Percentiles rank a stretch among this genome's conserved stretches.
phyloP scores from a whole-genome alignment of 2,329 filamentous ascomycete genomes.

The Macroventuria anomochaeta region DNA sequence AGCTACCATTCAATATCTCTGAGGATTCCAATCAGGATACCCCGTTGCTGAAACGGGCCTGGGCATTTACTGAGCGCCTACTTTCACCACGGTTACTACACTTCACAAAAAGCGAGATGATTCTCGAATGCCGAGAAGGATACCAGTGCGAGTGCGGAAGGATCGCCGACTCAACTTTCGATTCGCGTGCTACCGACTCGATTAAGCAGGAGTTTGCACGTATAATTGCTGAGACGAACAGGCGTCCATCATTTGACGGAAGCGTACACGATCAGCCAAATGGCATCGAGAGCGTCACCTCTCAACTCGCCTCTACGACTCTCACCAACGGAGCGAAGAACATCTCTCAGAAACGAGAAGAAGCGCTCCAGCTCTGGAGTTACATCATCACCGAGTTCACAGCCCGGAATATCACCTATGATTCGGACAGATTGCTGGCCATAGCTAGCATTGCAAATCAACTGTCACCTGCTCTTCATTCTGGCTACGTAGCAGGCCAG shows the following conservation, averaged over 20 bases:
- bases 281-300: slow-evolving; percentile 33
- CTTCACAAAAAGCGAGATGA: slow-evolving; percentile 46
- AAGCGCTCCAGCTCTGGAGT: slow-evolving; percentile 44
- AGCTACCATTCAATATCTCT: slow-evolving; percentile 41
- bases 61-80: slow-evolving; percentile 43
- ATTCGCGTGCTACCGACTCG: slow-evolving; percentile 42
- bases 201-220: slow-evolving; percentile 45
- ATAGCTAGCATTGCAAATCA: slow-evolving; percentile 43
- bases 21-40: slow-evolving; percentile 40
- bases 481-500: slow-evolving; percentile 46
- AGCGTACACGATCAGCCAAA: slow-evolving; percentile 14
- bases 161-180: slow-evolving; percentile 39
- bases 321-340: slow-evolving; percentile 30
- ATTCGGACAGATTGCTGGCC: slow-evolving; percentile 40
- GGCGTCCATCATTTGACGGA: slow-evolving; percentile 12
- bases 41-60: slow-evolving; percentile 43
- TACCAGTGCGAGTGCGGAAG: slow-evolving; percentile 47
- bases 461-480: slow-evolving; percentile 33
- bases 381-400: slow-evolving; percentile 47
- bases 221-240: slow-evolving; percentile 29
- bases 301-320: slow-evolving; percentile 37
- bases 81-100: slow-evolving; percentile 43
- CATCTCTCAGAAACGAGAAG: slow-evolving; percentile 30
- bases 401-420: slow-evolving; percentile 42
- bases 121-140: slow-evolving; percentile 46